Percentiles rank a stretch among this genome's conserved stretches.
Evolutionary conservation across 176 grass and related monocot species (phyloP).

Genomic region (Oryza officinalis): DNA sequence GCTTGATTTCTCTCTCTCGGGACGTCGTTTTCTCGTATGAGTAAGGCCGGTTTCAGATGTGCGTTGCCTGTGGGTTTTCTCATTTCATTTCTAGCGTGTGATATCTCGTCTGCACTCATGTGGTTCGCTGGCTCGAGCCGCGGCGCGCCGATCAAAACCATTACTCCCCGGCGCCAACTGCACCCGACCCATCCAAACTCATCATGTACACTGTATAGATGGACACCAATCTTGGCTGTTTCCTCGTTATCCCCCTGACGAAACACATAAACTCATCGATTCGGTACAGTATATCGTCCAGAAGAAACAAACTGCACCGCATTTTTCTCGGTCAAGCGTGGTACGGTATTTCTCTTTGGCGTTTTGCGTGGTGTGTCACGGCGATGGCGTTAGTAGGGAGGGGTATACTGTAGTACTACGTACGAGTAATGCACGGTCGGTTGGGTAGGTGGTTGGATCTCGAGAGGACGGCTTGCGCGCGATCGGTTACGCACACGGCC

Average conservation of each 20-base stretch:
- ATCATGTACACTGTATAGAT: neutral
- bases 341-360: neutral
- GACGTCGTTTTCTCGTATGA: neutral
- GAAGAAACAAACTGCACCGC: neutral
- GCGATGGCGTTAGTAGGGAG: neutral
- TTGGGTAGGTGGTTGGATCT: constrained; percentile 35
- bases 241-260: neutral
- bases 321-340: neutral
- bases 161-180: neutral
- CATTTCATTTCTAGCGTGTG: neutral
- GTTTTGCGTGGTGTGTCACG: neutral
- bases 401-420: neutral
- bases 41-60: neutral
- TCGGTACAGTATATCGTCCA: no score
- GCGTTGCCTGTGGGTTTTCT: neutral
- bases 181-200: neutral
- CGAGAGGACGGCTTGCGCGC: neutral
- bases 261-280: neutral
- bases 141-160: constrained; percentile 5
- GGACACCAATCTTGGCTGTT: neutral
- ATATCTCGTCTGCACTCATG: neutral
- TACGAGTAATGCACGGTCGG: neutral
- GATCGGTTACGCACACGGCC: neutral
- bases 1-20: neutral
- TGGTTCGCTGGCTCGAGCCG: neutral